Percentiles rank a stretch among this genome's conserved stretches.
Conservation (phyloP, 352 stramenopile genomes). For the Globisporangium paddicum region DNA sequence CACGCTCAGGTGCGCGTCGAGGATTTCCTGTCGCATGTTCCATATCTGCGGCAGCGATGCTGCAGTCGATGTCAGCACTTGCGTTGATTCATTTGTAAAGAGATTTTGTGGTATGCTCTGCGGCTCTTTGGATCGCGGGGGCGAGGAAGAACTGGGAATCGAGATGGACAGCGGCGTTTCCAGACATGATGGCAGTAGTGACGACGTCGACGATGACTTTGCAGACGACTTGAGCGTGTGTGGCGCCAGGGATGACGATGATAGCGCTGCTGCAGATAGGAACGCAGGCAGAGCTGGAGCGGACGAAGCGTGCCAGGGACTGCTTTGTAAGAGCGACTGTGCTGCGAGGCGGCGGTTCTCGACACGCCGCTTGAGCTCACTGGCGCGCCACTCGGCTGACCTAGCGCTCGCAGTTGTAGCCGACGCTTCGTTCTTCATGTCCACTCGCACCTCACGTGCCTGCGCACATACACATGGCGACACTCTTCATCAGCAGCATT, state of each 20-base stretch:
- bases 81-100: not conserved
- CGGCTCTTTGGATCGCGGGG: not conserved
- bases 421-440: not conserved
- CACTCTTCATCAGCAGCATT: not conserved
- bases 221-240: not conserved
- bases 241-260: not conserved
- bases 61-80: not conserved
- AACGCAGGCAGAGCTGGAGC: not conserved
- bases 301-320: not conserved
- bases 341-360: conserved; percentile 32
- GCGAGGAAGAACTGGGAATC: not conserved
- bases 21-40: conserved; percentile 33
- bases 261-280: not conserved
- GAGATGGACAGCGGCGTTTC: conserved; percentile 5
- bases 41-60: conserved; percentile 33
- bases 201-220: not conserved
- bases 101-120: not conserved
- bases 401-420: not conserved
- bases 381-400: conserved; percentile 27
- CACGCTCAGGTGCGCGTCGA: conserved; percentile 48
- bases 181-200: not conserved
- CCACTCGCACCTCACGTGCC: not conserved
- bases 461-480: no score
- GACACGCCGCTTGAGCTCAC: conserved; percentile 40
- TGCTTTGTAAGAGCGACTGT: conserved; percentile 6